These are phyloP conservation scores for Penicillium sp. DNA, from an alignment of 2,329 filamentous ascomycete species.

Conservation along the genomic window DNA sequence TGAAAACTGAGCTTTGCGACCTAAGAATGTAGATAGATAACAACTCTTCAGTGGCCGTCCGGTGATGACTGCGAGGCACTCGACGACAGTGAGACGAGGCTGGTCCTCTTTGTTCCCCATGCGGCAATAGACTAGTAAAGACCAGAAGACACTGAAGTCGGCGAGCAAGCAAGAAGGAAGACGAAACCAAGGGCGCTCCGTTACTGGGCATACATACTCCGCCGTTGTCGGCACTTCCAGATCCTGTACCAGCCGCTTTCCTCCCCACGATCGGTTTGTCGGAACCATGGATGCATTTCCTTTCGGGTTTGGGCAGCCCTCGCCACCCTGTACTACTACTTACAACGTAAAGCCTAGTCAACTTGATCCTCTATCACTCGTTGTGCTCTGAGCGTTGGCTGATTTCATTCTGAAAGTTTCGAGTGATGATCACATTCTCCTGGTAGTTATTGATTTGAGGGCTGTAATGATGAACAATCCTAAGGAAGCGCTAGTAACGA, in stretches of 20 bases:
- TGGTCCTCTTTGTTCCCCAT: not conserved
- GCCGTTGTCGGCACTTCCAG: slow-evolving; percentile 8
- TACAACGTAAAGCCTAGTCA: not conserved
- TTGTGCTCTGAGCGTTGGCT: not conserved
- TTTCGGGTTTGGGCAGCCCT: not conserved
- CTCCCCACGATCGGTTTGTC: not conserved
- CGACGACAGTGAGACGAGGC: not conserved
- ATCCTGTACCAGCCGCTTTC: not conserved
- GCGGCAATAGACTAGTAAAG: not conserved
- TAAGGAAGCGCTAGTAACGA: slow-evolving; percentile 14
- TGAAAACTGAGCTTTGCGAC: too few relatives aligned
- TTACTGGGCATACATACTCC: not conserved
- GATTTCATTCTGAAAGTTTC: not conserved
- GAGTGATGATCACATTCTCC: not conserved
- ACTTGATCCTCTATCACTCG: not conserved
- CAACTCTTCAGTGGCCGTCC: not conserved
- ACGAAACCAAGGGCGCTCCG: not conserved
- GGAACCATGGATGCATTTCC: not conserved
- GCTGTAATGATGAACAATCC: not conserved
- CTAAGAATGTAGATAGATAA: too few relatives aligned
- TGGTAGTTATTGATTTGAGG: not conserved
- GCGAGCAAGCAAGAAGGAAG: not conserved
- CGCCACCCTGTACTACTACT: slow-evolving; percentile 1
- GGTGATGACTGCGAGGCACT: not conserved
- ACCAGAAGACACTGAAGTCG: not conserved